phyloP scores from a whole-genome alignment of 106 monocot genomes.

The Chionographis japonica region DNA sequence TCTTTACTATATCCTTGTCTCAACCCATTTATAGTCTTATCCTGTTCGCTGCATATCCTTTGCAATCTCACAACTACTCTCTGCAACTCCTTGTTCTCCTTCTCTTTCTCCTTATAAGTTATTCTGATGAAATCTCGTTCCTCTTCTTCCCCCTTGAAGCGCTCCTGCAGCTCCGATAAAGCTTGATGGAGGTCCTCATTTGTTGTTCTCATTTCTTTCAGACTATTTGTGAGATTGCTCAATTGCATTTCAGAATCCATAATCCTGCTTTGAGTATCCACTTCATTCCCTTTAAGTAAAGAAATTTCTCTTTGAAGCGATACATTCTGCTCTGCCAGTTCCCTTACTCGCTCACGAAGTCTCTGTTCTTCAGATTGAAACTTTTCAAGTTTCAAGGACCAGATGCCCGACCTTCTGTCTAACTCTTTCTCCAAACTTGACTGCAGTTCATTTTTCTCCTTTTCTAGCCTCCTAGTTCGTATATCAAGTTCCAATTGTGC shows the following conservation, averaged over 20 bases:
- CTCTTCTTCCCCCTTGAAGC: constrained; percentile 35
- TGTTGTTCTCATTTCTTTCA: constrained; percentile 43
- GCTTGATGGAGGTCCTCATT: constrained; percentile 43
- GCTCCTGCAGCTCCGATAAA: constrained; percentile 44
- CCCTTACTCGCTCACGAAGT: constrained; percentile 77
- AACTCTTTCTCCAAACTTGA: constrained; percentile 70
- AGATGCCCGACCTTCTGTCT: constrained; percentile 74
- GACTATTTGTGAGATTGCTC: constrained; percentile 31
- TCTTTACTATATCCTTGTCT: constrained; percentile 50
- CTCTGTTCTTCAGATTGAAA: constrained; percentile 79
- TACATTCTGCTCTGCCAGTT: constrained; percentile 92
- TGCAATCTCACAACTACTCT: constrained; percentile 55
- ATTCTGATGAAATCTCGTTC: constrained; percentile 37
- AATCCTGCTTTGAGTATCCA: constrained; percentile 24
- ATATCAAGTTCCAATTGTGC: constrained; percentile 56
- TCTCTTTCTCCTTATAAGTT: constrained; percentile 60
- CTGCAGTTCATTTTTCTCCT: constrained; percentile 77
- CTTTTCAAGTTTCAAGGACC: constrained; percentile 74
- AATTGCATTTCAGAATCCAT: constrained; percentile 49
- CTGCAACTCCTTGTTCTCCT: constrained; percentile 63
- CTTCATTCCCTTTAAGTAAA: constrained; percentile 50
- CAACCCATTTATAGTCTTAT: constrained; percentile 73
- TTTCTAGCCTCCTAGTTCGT: constrained; percentile 76
- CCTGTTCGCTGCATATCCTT: constrained; percentile 69
- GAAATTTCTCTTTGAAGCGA: constrained; percentile 82